Conservation (phyloP, 1,139 yeast genomes). For the Meyerozyma guilliermondii region DNA sequence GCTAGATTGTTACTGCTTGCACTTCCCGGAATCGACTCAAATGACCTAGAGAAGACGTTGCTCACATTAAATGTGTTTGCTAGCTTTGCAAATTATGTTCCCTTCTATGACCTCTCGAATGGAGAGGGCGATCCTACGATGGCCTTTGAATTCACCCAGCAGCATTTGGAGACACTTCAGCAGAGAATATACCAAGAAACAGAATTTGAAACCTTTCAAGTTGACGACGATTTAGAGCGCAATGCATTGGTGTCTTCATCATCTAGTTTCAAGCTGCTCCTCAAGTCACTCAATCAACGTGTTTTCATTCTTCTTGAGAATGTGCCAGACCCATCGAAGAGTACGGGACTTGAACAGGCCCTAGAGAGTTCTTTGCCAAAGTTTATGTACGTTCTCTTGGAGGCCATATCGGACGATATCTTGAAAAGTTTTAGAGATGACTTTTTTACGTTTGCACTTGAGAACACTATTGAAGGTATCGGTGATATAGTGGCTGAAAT, state of each 20-base stretch:
- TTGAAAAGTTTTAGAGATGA: constrained; percentile 49
- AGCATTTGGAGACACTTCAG: constrained; percentile 52
- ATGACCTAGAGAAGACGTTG: constrained; percentile 74
- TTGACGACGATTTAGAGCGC: constrained; percentile 42
- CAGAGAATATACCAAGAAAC: constrained; percentile 20
- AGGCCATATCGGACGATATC: constrained; percentile 63
- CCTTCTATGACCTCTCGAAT: constrained; percentile 52
- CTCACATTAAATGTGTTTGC: constrained; percentile 69
- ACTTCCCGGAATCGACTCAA: constrained; percentile 82
- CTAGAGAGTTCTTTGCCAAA: constrained; percentile 59
- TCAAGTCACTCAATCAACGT: constrained; percentile 53
- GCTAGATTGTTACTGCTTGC: constrained; percentile 67
- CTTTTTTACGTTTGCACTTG: constrained; percentile 52
- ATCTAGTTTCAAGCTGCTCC: constrained; percentile 59
- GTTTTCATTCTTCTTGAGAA: constrained; percentile 69
- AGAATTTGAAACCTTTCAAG: constrained; percentile 13
- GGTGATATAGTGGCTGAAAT: constrained; percentile 68
- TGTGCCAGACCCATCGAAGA: constrained; percentile 57
- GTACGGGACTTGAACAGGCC: constrained; percentile 45
- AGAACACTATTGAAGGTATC: constrained; percentile 59
- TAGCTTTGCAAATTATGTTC: constrained; percentile 67
- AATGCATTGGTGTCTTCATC: constrained; percentile 72
- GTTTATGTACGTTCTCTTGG: constrained; percentile 61
- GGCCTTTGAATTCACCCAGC: constrained; percentile 70
- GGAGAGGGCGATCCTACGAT: constrained; percentile 45